These are phyloP conservation scores for Xylaria palmicola DNA, from an alignment of 495 filamentous ascomycete species.

Conservation along the genomic window DNA sequence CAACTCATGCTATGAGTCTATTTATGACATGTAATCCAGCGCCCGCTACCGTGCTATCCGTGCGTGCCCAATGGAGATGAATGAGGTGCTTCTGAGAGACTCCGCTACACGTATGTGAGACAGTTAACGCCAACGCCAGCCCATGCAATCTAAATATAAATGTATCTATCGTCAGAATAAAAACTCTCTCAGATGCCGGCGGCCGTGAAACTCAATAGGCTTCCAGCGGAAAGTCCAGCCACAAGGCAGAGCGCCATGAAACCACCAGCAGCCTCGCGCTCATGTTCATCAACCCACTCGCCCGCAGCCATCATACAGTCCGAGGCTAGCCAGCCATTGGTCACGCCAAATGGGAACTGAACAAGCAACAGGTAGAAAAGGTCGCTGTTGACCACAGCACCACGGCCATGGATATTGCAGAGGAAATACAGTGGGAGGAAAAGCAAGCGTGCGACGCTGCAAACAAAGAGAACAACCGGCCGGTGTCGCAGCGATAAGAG, in stretches of 20 bases:
- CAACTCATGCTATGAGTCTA: not conserved
- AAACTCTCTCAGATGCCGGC: conserved; percentile 47
- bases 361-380: conserved; percentile 83
- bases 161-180: not conserved
- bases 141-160: conserved; percentile 2
- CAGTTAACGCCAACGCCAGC: conserved; percentile 1
- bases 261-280: conserved; percentile 84
- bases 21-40: not conserved
- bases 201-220: conserved; percentile 81
- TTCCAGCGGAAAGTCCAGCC: conserved; percentile 77
- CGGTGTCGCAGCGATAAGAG: conserved; percentile 59
- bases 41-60: not conserved
- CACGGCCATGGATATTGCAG: conserved; percentile 75
- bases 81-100: not conserved
- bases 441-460: conserved; percentile 59
- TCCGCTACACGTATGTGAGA: not conserved
- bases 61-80: not conserved
- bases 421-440: conserved; percentile 87
- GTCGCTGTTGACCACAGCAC: conserved; percentile 73
- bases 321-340: conserved; percentile 82
- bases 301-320: conserved; percentile 88
- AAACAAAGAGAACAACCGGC: conserved; percentile 61
- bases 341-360: conserved; percentile 77
- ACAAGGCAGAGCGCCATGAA: conserved; percentile 93
- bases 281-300: conserved; percentile 71